Percentiles rank a stretch among this genome's conserved stretches.
These are phyloP conservation scores for Lactarius vividus DNA, from an alignment of 768 basidiomycete species.

Conservation along the genomic window DNA sequence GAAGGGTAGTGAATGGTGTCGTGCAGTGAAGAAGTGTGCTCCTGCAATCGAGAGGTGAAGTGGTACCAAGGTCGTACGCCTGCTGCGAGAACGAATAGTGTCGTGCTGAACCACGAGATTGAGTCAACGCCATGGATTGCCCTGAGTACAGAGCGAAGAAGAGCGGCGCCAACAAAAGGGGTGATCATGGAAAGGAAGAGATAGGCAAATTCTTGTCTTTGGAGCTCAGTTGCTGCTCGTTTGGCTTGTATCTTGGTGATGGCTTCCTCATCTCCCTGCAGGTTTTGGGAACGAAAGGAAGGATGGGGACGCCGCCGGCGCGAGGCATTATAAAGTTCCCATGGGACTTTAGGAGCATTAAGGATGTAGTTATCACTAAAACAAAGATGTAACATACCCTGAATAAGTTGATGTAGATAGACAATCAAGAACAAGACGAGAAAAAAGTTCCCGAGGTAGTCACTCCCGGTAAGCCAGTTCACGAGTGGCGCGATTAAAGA, in stretches of 20 bases:
- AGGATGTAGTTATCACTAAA: not conserved
- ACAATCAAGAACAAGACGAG: slow-evolving; percentile 68
- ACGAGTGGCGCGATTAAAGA: slow-evolving; percentile 73
- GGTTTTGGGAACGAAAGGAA: slow-evolving; percentile 25
- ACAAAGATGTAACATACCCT: slow-evolving; percentile 47
- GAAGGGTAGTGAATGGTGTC: slow-evolving; percentile 60
- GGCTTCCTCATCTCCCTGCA: slow-evolving; percentile 30
- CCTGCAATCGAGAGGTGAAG: slow-evolving; percentile 56
- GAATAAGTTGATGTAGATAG: slow-evolving; percentile 80
- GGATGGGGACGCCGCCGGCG: slow-evolving; percentile 44
- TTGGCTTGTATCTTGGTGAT: slow-evolving; percentile 40
- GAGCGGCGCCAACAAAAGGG: slow-evolving; percentile 63
- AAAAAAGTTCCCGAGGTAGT: slow-evolving; percentile 69
- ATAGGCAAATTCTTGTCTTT: slow-evolving; percentile 58
- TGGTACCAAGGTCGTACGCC: slow-evolving; percentile 82
- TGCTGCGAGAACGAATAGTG: slow-evolving; percentile 75
- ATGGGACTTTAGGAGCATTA: slow-evolving; percentile 50
- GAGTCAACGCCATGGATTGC: slow-evolving; percentile 53
- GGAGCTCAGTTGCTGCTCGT: slow-evolving; percentile 59
- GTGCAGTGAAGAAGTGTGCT: slow-evolving; percentile 63
- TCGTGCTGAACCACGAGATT: slow-evolving; percentile 80
- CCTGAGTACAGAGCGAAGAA: slow-evolving; percentile 59
- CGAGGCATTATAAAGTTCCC: slow-evolving; percentile 59
- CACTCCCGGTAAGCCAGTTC: slow-evolving; percentile 78
- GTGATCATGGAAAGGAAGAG: slow-evolving; percentile 58